Evolutionary conservation across 768 basidiomycete genomes (phyloP), one percentile per base, ranked within the genome.

Genomic region (Ephemerocybe angulata): DNA sequence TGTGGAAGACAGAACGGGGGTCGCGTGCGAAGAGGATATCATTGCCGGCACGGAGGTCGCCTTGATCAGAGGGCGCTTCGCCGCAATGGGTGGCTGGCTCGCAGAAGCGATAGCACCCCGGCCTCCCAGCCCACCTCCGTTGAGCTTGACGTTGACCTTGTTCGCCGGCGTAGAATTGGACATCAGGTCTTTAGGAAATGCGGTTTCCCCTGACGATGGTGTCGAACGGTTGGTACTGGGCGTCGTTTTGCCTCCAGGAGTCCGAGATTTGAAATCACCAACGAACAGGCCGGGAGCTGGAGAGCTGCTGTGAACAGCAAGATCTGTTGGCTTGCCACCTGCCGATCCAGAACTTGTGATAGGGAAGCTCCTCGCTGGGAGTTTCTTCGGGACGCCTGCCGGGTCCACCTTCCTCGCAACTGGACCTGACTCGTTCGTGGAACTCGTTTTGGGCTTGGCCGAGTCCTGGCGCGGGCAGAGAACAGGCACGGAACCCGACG

Each of bases 1-100:
- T 1, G 88, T 90, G 1, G 86, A 84, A 3, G 88, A 88, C 2
- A 91, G 69, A 62, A 80, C 84, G 1, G 90, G 90, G 3, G 76
- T 78, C 12, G 89, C 90, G 58, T 85, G 81, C 0, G 87, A 90
- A 0, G 86, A 86, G 0, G 87, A 88, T 4, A 91, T 59, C 21
- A 84, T 65, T 0, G 87, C 87, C 19, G 87, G 86, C 1, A 85
- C 85, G 12, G 84, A 85, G 19, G 82, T 66, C n/a, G 83, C 80
- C 63, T 89, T 87, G 59, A 77, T 72, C 35, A 79, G 60, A 15
- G 75, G 70, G 49, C 70, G 71, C 31, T 73, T 64, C 59, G 63
- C 71, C 40, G 60, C 58, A 27, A 52, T 46, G 12, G 61, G 61
- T 21, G 52, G 33, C 24, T 12, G 37, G 28, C n/a, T 6, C n/a